Conservation (phyloP, 1,284 basidiomycete genomes). For the Phylloporus sp. region DNA sequence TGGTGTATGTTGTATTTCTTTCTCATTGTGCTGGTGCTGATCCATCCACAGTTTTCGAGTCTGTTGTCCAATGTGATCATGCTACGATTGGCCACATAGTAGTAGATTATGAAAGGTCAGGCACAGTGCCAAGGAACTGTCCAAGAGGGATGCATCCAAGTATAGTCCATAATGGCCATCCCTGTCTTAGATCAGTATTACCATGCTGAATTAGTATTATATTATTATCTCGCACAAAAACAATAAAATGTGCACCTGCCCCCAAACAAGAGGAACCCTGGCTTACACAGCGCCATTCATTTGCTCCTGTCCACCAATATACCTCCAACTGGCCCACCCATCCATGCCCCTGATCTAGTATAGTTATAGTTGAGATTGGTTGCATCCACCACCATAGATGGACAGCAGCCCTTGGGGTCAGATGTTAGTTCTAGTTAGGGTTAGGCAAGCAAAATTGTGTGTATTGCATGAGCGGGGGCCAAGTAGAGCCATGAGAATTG, state of each 20-base stretch:
- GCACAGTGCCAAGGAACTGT: conserved; percentile 84
- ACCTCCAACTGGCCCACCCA: conserved; percentile 56
- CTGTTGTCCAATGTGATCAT: conserved; percentile 59
- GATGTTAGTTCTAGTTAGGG: no score
- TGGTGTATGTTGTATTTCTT: conserved; percentile 33
- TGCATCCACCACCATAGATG: no score
- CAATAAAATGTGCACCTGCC: conserved; percentile 45
- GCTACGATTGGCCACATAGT: conserved; percentile 67
- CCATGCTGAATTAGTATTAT: no score
- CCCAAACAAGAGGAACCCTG: conserved; percentile 75
- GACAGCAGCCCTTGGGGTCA: no score
- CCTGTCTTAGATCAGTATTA: not conserved
- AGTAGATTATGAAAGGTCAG: conserved; percentile 90
- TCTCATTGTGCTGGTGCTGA: no score
- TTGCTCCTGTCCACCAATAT: conserved; percentile 89
- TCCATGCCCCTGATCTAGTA: no score
- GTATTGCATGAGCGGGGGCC: no score
- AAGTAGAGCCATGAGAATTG: no score
- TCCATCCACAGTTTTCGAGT: conserved; percentile 51
- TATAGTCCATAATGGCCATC: conserved; percentile 90
- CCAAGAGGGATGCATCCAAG: conserved; percentile 82
- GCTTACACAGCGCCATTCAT: conserved; percentile 87
- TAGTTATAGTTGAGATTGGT: no score
- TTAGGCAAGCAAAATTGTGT: no score
- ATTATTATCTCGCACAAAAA: no score